A percentile compares a stretch with the other conserved stretches of the same genome.
These are phyloP conservation scores for Lactifluus subvellereus DNA, from an alignment of 768 basidiomycete species.

Conservation along the genomic window DNA sequence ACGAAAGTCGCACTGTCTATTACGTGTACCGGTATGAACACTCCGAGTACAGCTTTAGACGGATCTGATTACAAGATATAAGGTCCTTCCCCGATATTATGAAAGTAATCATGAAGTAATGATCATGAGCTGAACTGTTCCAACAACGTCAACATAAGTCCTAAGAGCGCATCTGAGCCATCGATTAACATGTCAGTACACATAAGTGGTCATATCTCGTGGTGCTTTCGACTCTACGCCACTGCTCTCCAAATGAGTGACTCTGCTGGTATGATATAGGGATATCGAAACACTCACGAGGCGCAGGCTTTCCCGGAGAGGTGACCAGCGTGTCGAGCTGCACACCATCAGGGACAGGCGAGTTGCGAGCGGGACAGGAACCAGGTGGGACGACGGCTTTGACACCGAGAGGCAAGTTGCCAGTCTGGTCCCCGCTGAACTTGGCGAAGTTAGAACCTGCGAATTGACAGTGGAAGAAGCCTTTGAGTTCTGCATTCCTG, in stretches of 20 bases:
- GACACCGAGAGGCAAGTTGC: constrained; percentile 48
- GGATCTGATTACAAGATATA: too few relatives aligned
- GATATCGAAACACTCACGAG: neutral
- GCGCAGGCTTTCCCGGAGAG: constrained; percentile 30
- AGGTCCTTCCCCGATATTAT: too few relatives aligned
- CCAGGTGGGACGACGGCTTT: constrained; percentile 40
- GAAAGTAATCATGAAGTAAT: too few relatives aligned
- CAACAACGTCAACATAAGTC: too few relatives aligned
- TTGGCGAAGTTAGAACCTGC: constrained; percentile 38
- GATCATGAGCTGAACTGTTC: too few relatives aligned
- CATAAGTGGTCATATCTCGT: too few relatives aligned
- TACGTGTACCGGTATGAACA: too few relatives aligned
- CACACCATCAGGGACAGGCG: constrained; percentile 44
- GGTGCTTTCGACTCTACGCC: neutral
- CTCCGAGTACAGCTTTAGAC: too few relatives aligned
- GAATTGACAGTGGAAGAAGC: constrained; percentile 55
- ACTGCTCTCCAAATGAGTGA: neutral
- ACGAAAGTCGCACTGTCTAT: too few relatives aligned
- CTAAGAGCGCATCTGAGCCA: too few relatives aligned
- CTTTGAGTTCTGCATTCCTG: constrained; percentile 45
- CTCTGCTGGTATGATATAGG: neutral
- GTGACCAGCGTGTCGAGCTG: constrained; percentile 39
- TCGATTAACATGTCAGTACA: too few relatives aligned
- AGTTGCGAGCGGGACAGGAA: constrained; percentile 45
- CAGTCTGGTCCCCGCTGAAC: constrained; percentile 43